Conservation (phyloP, 108 stramenopile genomes). For the Fragilaria crotonensis region DNA sequence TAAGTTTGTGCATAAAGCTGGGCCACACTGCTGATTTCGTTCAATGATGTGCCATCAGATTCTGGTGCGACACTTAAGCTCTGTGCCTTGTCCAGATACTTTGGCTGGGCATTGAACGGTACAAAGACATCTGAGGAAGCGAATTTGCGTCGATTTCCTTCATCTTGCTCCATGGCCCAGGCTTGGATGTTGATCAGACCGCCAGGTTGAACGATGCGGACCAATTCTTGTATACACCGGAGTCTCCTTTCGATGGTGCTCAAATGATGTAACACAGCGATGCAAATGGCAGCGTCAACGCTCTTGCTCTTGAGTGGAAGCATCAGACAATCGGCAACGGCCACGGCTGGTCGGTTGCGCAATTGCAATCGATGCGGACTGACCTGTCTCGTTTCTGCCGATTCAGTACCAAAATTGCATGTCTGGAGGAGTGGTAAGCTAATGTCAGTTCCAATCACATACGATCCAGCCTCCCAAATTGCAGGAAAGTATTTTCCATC, state of each 20-base stretch:
- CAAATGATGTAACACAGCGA: slow-evolving; percentile 98
- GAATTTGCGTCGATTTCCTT: slow-evolving; percentile 75
- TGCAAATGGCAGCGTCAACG: slow-evolving; percentile 95
- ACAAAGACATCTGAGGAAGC: slow-evolving; percentile 89
- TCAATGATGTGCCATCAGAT: slow-evolving; percentile 3
- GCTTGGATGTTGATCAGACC: slow-evolving; percentile 90
- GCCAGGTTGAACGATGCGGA: slow-evolving; percentile 74
- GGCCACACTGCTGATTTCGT: slow-evolving; percentile 54
- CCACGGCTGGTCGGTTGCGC: slow-evolving; percentile 64
- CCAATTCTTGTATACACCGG: slow-evolving; percentile 79
- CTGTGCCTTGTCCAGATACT: slow-evolving; percentile 43
- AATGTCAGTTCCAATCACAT: slow-evolving; percentile 92
- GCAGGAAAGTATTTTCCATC: slow-evolving; percentile 94
- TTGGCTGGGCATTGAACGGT: slow-evolving; percentile 93
- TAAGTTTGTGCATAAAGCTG: slow-evolving; percentile 64
- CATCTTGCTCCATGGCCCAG: slow-evolving; percentile 95
- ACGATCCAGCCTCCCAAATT: slow-evolving; percentile 63
- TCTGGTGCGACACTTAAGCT: slow-evolving; percentile 1
- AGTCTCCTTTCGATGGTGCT: slow-evolving; percentile 80
- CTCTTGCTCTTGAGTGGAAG: slow-evolving; percentile 72
- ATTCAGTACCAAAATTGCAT: slow-evolving; percentile 22
- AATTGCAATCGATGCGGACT: slow-evolving; percentile 40
- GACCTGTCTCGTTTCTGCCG: slow-evolving; percentile 54
- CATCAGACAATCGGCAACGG: slow-evolving; percentile 85
- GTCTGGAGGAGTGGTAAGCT: slow-evolving; percentile 62